Conservation (phyloP, 768 basidiomycete species). For the Infundibulicybe gibba region DNA sequence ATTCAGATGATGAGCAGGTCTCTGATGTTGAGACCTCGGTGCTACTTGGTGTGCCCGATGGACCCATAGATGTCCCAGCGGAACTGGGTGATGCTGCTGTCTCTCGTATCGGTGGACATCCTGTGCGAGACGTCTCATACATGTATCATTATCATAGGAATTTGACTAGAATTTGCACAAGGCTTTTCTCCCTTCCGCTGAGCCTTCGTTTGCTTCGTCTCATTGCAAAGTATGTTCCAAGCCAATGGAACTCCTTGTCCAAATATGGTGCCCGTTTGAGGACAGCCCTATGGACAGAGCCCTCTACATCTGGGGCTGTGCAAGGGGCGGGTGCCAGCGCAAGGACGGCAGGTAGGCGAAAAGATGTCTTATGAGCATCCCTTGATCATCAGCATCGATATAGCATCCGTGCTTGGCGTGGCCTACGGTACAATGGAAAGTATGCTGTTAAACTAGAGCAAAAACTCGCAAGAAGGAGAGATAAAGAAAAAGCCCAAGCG, state of each 20-base stretch:
- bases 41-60: conserved; percentile 79
- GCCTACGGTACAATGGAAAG: conserved; percentile 62
- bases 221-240: conserved; percentile 68
- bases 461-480: conserved; percentile 39
- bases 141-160: conserved; percentile 43
- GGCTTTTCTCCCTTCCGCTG: conserved; percentile 68
- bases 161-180: conserved; percentile 42
- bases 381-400: not conserved
- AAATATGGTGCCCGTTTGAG: conserved; percentile 90
- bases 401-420: conserved; percentile 83
- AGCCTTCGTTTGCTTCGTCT: conserved; percentile 60
- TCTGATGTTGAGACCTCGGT: conserved; percentile 67
- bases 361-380: not conserved
- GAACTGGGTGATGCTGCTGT: conserved; percentile 77
- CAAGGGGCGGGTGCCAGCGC: conserved; percentile 64
- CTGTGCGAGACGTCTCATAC: conserved; percentile 68
- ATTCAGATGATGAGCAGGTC: conserved; percentile 66
- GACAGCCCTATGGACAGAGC: conserved; percentile 82
- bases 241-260: conserved; percentile 79
- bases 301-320: conserved; percentile 84
- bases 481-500: conserved; percentile 34
- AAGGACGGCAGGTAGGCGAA: conserved; percentile 70
- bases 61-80: conserved; percentile 47
- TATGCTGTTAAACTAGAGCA: conserved; percentile 73
- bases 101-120: conserved; percentile 86